These are phyloP conservation scores for Malus hybrid DNA, from an alignment of 331 rosid species.

Conservation along the genomic window DNA sequence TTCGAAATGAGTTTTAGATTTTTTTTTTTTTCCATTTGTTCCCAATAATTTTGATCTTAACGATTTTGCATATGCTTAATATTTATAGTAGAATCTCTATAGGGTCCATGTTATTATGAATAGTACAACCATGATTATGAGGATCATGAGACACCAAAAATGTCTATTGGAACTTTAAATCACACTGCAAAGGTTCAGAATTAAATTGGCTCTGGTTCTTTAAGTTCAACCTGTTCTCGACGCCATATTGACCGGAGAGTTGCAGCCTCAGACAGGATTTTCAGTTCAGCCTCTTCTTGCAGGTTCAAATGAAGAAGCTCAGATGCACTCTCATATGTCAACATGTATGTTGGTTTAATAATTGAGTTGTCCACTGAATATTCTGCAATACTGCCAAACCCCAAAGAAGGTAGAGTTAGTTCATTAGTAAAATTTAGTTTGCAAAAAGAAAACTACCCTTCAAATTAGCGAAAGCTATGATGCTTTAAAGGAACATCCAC, in stretches of 20 bases:
- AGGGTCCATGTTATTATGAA: slow-evolving; percentile 5
- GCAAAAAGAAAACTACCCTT: not conserved
- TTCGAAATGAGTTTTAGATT: not conserved
- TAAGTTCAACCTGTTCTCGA: slow-evolving; percentile 57
- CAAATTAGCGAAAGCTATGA: not conserved
- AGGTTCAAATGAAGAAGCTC: slow-evolving; percentile 86
- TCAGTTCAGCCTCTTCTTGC: slow-evolving; percentile 78
- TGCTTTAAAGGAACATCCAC: not conserved
- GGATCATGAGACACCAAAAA: not conserved
- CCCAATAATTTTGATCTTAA: not conserved
- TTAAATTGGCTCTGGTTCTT: not conserved
- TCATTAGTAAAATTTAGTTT: slow-evolving; percentile 7
- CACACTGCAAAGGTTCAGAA: slow-evolving; percentile 1
- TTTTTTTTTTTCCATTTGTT: not conserved
- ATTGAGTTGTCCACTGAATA: slow-evolving; percentile 74
- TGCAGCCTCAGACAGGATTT: slow-evolving; percentile 88
- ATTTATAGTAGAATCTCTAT: not conserved
- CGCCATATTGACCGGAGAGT: slow-evolving; percentile 78
- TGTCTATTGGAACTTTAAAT: not conserved
- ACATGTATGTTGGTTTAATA: slow-evolving; percentile 92
- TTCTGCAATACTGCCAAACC: slow-evolving; percentile 77
- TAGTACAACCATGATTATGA: not conserved
- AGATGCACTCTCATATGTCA: slow-evolving; percentile 92
- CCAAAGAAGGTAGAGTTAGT: slow-evolving; percentile 6
- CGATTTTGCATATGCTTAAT: not conserved